Conservation (phyloP, 305 asterid species). For the Salvia sclarea region DNA sequence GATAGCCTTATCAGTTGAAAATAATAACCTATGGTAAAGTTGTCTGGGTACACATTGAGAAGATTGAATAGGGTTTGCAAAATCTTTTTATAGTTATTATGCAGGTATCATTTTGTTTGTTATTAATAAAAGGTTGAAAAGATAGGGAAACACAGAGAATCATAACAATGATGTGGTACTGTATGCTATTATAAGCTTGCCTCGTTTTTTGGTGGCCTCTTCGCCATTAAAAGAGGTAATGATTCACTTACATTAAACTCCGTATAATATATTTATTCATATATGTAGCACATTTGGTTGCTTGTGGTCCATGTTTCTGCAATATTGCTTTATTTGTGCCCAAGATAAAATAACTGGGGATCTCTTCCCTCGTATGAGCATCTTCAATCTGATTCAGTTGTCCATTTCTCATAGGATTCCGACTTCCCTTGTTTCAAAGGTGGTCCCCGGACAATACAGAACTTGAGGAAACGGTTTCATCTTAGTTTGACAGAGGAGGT, state of each 20-base stretch:
- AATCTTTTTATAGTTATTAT: background rate
- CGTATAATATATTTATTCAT: background rate
- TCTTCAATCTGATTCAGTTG: slow-evolving; percentile 22
- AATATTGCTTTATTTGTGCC: background rate
- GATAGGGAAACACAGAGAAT: background rate
- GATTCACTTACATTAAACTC: background rate
- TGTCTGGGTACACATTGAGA: background rate
- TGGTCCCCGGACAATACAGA: slow-evolving; percentile 90
- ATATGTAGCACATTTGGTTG: background rate
- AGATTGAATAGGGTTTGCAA: background rate
- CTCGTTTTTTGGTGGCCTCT: background rate
- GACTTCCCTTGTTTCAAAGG: slow-evolving; percentile 98
- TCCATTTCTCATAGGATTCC: slow-evolving; percentile 62
- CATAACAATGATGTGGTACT: background rate
- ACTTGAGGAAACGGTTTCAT: slow-evolving; percentile 95
- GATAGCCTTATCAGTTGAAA: background rate
- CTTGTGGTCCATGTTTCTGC: background rate
- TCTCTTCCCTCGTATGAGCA: slow-evolving; percentile 3
- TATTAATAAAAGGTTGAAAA: background rate
- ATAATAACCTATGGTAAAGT: background rate
- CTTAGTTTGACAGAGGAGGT: slow-evolving; percentile 97
- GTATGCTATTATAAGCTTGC: background rate
- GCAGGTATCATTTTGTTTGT: background rate
- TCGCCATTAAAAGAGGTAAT: background rate
- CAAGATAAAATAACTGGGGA: background rate